Percentiles rank a stretch among this genome's conserved stretches.
These are phyloP conservation scores for Phyllosticta citrichinensis DNA, from an alignment of 2,329 filamentous ascomycete genomes.

Conservation along the genomic window DNA sequence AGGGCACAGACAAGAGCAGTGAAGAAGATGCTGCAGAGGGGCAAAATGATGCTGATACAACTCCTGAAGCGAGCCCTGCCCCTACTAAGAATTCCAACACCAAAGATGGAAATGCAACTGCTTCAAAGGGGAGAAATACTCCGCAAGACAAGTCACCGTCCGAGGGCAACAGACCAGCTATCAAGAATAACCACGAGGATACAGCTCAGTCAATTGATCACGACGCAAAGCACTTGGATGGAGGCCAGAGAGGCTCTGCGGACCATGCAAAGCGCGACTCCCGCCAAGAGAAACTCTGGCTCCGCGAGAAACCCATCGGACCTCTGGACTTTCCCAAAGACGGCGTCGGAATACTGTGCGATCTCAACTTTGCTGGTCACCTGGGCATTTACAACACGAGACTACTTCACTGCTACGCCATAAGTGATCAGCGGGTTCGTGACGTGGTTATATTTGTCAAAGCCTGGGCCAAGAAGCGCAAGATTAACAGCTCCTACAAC, in stretches of 20 bases:
- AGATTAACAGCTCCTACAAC: constrained; percentile 77
- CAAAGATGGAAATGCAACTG: not conserved
- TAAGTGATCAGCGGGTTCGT: constrained; percentile 66
- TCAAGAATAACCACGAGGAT: not conserved
- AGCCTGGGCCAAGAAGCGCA: constrained; percentile 76
- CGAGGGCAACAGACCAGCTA: not conserved
- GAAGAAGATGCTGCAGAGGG: not conserved
- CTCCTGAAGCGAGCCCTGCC: not conserved
- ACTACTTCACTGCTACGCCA: constrained; percentile 73
- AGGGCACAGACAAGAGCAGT: not conserved
- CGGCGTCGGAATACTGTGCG: constrained; percentile 74
- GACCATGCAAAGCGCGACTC: constrained; percentile 13
- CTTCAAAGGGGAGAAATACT: not conserved
- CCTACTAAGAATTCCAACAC: not conserved
- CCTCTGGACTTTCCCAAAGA: constrained; percentile 67
- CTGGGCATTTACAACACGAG: constrained; percentile 76
- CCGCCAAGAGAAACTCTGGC: constrained; percentile 29
- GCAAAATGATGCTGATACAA: not conserved
- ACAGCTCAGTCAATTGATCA: not conserved
- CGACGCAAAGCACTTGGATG: not conserved
- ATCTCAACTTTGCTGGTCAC: constrained; percentile 84
- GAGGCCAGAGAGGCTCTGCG: constrained; percentile 6
- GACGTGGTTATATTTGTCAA: constrained; percentile 80
- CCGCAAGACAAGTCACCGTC: not conserved
- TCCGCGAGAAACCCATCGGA: constrained; percentile 36